Evolutionary conservation across 1,284 basidiomycete species (phyloP), one percentile per base, ranked within the genome.

Genomic region (Moesziomyces sp.): DNA sequence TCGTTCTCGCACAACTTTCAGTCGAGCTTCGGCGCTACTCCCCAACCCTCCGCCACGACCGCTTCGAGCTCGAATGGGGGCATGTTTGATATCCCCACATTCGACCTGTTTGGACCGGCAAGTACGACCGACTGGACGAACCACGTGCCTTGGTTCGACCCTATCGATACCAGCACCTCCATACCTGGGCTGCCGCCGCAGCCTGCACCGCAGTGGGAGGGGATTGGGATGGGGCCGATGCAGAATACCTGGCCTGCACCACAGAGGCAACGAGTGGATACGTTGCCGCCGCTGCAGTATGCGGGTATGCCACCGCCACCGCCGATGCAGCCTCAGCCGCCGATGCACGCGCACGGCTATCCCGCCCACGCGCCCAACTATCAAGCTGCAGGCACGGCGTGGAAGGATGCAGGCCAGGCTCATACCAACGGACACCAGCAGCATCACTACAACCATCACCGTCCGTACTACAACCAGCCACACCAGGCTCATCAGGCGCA

Each of bases 101-200:
- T 67, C 26, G 70, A 73, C 42, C 43, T 63, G 8, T 62, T 73
- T 28, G 57, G 49, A 11, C 50, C 63, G 19, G 52, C 45, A 9
- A 49, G 53, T n/a, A 56, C 59, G 8, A 64, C 49, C 0, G 69
- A 72, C n/a, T 73, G 70, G 70, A 57, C 64, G n/a, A 60, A 73
- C 52, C 63, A 63, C 8, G 70, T 64, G 53, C 70, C 70, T 6
- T 73, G 70, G 70, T 73, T 73, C 47, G 64, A 73, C 38, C 64
- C 59, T 7, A 33, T 73, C 16, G 65, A 68, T 16, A 52, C 45
- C 18, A 46, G 45, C 14, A 35, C 23, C 16, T 35, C 56, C 9
- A 30, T 30, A 8, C 30, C 30, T 30, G 30, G 11, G 30, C 6
- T 30, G 5, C 6, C 30, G 30, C 30, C 52, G 6, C 33, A 61